Conservation (phyloP, 305 asterid genomes). For the Solanum hybrid region DNA sequence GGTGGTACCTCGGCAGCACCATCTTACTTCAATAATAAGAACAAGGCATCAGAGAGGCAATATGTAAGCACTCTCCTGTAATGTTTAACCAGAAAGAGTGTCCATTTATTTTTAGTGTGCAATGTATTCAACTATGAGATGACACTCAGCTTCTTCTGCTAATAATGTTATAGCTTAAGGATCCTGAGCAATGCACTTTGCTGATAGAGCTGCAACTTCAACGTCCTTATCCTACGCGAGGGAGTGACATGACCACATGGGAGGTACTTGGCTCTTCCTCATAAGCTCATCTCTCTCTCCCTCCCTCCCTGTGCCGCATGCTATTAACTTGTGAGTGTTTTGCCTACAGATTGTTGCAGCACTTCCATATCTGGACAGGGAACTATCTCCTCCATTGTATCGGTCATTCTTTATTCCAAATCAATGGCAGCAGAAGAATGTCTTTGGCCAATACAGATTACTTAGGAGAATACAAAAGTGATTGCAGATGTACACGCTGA, state of each 20-base stretch:
- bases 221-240: conserved; percentile 72
- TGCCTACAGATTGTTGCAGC: too few species aligned
- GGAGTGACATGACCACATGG: conserved; percentile 82
- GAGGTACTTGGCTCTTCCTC: conserved; percentile 46
- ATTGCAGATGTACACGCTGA: background rate
- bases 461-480: conserved; percentile 59
- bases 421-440: too few species aligned
- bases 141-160: background rate
- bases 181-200: conserved; percentile 70
- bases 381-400: too few species aligned
- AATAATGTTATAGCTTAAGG: conserved; percentile 41
- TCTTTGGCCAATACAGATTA: conserved; percentile 42
- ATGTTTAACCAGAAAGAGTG: background rate
- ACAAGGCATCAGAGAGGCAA: conserved; percentile 82
- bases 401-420: too few species aligned
- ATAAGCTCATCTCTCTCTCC: background rate
- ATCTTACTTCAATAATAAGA: conserved; percentile 73
- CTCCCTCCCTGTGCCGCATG: too few species aligned
- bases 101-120: background rate
- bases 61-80: conserved; percentile 40
- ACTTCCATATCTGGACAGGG: too few species aligned
- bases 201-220: conserved; percentile 82
- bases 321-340: too few species aligned
- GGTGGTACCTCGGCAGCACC: conserved; percentile 97
- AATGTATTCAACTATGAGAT: background rate